Conservation (phyloP, 257 asterid species). For the Lithospermum erythrorhizon region DNA sequence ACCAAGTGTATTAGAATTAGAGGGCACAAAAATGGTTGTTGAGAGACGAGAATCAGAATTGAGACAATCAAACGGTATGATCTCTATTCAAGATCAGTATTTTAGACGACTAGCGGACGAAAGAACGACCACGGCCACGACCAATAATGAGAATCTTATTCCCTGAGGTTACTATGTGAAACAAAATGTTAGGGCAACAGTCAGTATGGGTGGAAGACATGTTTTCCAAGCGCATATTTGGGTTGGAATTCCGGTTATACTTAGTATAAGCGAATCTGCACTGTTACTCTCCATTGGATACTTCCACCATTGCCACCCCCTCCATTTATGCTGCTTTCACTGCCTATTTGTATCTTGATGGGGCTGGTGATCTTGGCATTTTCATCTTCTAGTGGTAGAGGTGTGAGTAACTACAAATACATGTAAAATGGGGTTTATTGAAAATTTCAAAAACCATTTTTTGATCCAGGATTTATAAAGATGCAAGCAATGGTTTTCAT, state of each 20-base stretch:
- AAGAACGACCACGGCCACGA: background rate
- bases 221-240: constrained; percentile 30
- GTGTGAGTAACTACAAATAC: background rate
- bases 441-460: background rate
- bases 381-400: constrained; percentile 28
- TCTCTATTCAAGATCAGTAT: constrained; percentile 17
- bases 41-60: constrained; percentile 8
- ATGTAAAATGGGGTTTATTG: background rate
- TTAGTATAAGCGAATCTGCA: constrained; percentile 51
- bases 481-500: background rate
- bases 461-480: background rate
- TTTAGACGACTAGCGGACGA: constrained; percentile 19
- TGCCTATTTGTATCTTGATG: constrained; percentile 45
- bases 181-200: constrained; percentile 6
- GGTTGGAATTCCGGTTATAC: constrained; percentile 38
- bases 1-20: too few species aligned
- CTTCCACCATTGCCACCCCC: constrained; percentile 87
- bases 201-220: constrained; percentile 21
- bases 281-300: constrained; percentile 47
- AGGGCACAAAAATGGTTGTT: constrained; percentile 3
- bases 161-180: background rate
- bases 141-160: background rate
- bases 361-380: constrained; percentile 60
- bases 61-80: constrained; percentile 8
- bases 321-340: constrained; percentile 47